phyloP scores from a whole-genome alignment of 495 filamentous ascomycete genomes.

The Xylaria bambusicola region DNA sequence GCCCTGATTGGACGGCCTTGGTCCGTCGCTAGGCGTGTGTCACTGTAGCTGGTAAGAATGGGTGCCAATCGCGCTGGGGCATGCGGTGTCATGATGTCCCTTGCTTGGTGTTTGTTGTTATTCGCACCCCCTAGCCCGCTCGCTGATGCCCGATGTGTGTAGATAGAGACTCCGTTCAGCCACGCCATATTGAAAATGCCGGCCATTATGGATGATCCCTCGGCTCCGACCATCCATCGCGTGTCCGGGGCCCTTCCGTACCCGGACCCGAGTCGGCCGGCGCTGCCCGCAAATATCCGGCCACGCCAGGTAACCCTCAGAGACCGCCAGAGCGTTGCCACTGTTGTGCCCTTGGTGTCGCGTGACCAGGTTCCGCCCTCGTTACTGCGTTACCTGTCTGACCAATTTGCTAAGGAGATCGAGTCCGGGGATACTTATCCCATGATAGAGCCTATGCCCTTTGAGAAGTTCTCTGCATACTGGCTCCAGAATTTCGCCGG shows the following conservation, averaged over 20 bases:
- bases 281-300: constrained; percentile 68
- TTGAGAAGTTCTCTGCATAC: constrained; percentile 77
- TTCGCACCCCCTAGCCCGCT: neutral
- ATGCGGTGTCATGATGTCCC: neutral
- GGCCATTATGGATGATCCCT: constrained; percentile 81
- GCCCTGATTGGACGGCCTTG: neutral
- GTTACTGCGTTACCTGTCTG: constrained; percentile 76
- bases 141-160: neutral
- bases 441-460: constrained; percentile 76
- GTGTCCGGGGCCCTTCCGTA: constrained; percentile 64
- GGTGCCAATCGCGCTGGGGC: neutral
- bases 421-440: constrained; percentile 96
- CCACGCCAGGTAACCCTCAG: constrained; percentile 86
- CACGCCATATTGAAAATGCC: constrained; percentile 59
- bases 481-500: constrained; percentile 97
- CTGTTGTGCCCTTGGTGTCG: constrained; percentile 83
- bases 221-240: constrained; percentile 60
- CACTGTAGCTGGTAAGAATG: neutral
- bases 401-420: constrained; percentile 91
- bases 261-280: constrained; percentile 59
- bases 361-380: constrained; percentile 71
- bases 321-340: constrained; percentile 87
- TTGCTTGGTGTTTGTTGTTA: too few species aligned
- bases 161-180: neutral
- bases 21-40: neutral